Conservation (phyloP, 148 eudicot species). For the Bassia scoparia region DNA sequence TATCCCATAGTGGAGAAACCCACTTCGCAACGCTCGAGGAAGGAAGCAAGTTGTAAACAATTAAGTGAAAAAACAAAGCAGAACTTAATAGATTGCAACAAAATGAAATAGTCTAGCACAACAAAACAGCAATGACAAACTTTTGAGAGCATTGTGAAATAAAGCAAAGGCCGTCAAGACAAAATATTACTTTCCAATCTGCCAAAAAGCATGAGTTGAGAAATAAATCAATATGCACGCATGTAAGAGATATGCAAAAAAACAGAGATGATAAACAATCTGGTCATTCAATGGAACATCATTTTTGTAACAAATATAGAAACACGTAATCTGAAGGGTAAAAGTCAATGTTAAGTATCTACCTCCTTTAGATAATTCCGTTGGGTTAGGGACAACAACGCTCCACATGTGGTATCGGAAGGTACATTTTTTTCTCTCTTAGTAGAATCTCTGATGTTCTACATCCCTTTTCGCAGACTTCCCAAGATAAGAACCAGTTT, state of each 20-base stretch:
- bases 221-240: neutral
- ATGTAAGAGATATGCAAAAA: neutral
- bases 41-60: slow-evolving; percentile 77
- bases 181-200: neutral
- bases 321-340: neutral
- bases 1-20: slow-evolving; percentile 84
- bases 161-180: neutral
- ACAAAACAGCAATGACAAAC: neutral
- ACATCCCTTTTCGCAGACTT: slow-evolving; percentile 36
- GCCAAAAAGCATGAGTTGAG: neutral
- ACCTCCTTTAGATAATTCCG: slow-evolving; percentile 48
- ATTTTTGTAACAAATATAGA: neutral
- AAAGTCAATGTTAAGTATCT: slow-evolving; percentile 3
- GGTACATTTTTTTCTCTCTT: slow-evolving; percentile 63
- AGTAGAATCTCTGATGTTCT: slow-evolving; percentile 58
- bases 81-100: neutral
- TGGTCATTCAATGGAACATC: neutral
- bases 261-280: neutral
- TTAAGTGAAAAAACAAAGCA: slow-evolving; percentile 37
- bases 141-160: neutral
- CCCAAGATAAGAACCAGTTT: slow-evolving; percentile 62
- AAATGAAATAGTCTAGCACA: neutral
- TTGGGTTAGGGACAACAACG: slow-evolving; percentile 55
- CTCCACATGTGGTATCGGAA: slow-evolving; percentile 73
- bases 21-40: slow-evolving; percentile 73